A percentile compares a stretch with the other conserved stretches of the same genome.
These are phyloP conservation scores for Tillandsia leiboldiana DNA, from an alignment of 176 grass and related monocot species.

Conservation along the genomic window DNA sequence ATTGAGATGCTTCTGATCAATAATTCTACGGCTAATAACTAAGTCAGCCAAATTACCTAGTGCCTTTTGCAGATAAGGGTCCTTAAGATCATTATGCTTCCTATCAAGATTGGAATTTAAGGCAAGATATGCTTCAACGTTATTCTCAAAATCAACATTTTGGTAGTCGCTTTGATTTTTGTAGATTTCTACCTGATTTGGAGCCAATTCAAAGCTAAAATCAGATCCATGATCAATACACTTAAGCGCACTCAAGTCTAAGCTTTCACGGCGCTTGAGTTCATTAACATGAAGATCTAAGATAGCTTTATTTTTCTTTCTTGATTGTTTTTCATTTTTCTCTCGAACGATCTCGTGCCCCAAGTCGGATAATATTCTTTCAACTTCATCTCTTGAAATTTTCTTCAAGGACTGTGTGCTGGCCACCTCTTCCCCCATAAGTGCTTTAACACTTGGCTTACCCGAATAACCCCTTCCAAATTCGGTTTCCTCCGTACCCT, in stretches of 20 bases:
- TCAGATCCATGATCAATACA: conserved; percentile 35
- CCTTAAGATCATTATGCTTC: conserved; percentile 18
- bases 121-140: conserved; percentile 7
- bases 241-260: conserved; percentile 6
- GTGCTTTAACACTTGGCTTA: conserved; percentile 67
- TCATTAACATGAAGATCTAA: conserved; percentile 11
- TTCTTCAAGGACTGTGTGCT: conserved; percentile 33
- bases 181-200: conserved; percentile 51
- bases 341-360: conserved; percentile 4
- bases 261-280: conserved; percentile 23
- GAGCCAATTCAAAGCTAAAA: conserved; percentile 51
- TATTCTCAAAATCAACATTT: conserved; percentile 24
- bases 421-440: conserved; percentile 89
- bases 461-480: conserved; percentile 23
- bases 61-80: conserved; percentile 47
- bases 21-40: conserved; percentile 44
- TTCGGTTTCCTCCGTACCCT: conserved; percentile 29
- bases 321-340: conserved; percentile 22
- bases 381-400: conserved; percentile 28
- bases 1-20: conserved; percentile 22
- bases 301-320: conserved; percentile 9
- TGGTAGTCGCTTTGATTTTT: conserved; percentile 27
- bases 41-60: conserved; percentile 51
- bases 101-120: conserved; percentile 18
- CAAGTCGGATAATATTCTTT: conserved; percentile 8